These are phyloP conservation scores for Teratosphaeria gauchensis DNA, from an alignment of 2,329 filamentous ascomycete genomes.

Conservation along the genomic window DNA sequence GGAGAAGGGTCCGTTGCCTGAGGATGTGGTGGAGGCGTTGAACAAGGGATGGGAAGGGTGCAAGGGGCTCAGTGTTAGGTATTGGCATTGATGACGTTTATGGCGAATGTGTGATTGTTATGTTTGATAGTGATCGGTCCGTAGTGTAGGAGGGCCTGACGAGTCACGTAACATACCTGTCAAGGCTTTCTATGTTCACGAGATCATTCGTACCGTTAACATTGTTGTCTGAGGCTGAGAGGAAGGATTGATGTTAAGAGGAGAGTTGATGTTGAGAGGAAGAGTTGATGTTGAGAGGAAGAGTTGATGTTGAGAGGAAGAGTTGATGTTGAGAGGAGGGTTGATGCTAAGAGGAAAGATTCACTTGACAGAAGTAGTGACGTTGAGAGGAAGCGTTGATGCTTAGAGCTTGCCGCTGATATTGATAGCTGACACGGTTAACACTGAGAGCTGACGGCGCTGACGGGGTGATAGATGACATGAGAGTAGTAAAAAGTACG, in stretches of 20 bases:
- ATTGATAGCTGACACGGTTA: neutral
- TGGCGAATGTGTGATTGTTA: neutral
- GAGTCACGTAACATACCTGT: too few species aligned
- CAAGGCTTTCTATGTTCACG: too few species aligned
- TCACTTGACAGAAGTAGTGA: too few species aligned
- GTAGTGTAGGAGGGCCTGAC: too few species aligned
- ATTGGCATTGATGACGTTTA: conserved; percentile 19
- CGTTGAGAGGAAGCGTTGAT: neutral
- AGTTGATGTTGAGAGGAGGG: neutral
- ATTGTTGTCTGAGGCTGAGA: too few species aligned
- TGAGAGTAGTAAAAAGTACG: neutral
- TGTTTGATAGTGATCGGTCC: too few species aligned
- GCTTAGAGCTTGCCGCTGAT: neutral
- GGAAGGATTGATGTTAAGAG: too few species aligned
- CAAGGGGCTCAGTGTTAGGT: conserved; percentile 22
- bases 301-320: neutral
- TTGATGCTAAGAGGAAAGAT: neutral
- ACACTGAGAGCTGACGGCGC: neutral
- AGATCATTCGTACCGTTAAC: too few species aligned
- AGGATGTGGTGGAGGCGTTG: conserved; percentile 30
- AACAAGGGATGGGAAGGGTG: conserved; percentile 29
- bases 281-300: neutral
- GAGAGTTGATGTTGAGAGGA: neutral
- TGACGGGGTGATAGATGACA: neutral
- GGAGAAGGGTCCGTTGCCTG: conserved; percentile 32